phyloP scores from a whole-genome alignment of 2,329 filamentous ascomycete genomes.

The Microthyrium microscopicum region DNA sequence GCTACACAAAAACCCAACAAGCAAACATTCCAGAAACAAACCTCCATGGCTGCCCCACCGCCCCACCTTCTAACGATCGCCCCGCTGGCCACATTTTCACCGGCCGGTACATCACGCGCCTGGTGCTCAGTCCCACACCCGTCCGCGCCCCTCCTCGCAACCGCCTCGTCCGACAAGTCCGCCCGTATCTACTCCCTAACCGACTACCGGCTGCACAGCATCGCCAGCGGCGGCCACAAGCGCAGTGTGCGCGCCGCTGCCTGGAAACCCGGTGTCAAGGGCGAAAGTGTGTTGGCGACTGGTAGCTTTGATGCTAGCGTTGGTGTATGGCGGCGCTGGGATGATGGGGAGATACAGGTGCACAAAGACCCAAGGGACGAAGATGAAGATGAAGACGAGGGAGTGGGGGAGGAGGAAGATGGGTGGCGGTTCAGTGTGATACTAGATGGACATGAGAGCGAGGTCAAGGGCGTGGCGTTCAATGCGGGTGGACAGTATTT shows the following conservation, averaged over 20 bases:
- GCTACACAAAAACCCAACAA: background rate
- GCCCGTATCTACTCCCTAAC: slow-evolving; percentile 80
- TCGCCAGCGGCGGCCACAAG: slow-evolving; percentile 73
- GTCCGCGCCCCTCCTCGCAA: slow-evolving; percentile 72
- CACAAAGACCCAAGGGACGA: slow-evolving; percentile 29
- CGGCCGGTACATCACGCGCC: slow-evolving; percentile 44
- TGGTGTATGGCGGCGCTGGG: slow-evolving; percentile 52
- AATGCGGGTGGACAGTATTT: slow-evolving; percentile 59
- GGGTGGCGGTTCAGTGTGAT: slow-evolving; percentile 90
- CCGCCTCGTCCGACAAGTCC: slow-evolving; percentile 69
- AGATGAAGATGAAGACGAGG: slow-evolving; percentile 16
- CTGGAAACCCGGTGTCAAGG: slow-evolving; percentile 60
- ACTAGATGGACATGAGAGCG: slow-evolving; percentile 85
- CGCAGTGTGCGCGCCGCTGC: slow-evolving; percentile 71
- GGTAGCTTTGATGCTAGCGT: slow-evolving; percentile 90
- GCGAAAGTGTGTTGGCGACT: slow-evolving; percentile 66
- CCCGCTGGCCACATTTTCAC: slow-evolving; percentile 34
- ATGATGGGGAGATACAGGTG: slow-evolving; percentile 19
- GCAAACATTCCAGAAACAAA: slow-evolving; percentile 1
- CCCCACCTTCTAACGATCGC: slow-evolving; percentile 14
- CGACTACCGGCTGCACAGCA: slow-evolving; percentile 62
- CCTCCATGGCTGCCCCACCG: slow-evolving; percentile 3
- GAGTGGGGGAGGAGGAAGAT: slow-evolving; percentile 45
- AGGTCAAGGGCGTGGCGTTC: slow-evolving; percentile 71
- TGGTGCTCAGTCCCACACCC: slow-evolving; percentile 82